These are phyloP conservation scores for Apiotrichum porosum DNA, from an alignment of 1,284 basidiomycete species.

Conservation along the genomic window DNA sequence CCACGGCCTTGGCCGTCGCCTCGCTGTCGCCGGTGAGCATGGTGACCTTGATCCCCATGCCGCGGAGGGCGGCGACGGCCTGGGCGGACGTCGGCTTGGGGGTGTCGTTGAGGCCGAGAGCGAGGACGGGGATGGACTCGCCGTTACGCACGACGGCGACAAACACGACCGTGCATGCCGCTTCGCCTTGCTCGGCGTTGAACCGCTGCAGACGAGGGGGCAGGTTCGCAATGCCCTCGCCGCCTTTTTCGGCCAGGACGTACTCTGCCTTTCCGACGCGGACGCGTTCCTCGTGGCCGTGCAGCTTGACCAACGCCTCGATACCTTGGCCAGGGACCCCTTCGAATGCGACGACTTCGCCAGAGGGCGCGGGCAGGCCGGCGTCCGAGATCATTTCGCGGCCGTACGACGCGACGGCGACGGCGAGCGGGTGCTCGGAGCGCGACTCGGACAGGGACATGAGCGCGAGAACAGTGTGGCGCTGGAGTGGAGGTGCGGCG, in stretches of 20 bases:
- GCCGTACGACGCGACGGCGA: constrained; percentile 79
- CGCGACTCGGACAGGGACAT: constrained; percentile 79
- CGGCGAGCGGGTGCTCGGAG: constrained; percentile 93
- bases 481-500: constrained; percentile 45
- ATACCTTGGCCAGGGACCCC: constrained; percentile 86
- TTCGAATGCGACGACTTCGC: constrained; percentile 62
- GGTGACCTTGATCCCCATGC: constrained; percentile 83
- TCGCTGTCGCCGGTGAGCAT: constrained; percentile 88
- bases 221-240: constrained; percentile 42
- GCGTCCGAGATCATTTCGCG: constrained; percentile 59
- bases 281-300: constrained; percentile 49
- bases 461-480: constrained; percentile 69
- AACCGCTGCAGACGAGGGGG: constrained; percentile 61
- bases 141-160: constrained; percentile 57
- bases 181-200: constrained; percentile 60
- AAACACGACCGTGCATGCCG: constrained; percentile 79
- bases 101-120: constrained; percentile 73
- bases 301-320: constrained; percentile 59
- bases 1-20: constrained; percentile 76
- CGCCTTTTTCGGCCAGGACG: constrained; percentile 45
- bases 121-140: constrained; percentile 57
- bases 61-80: constrained; percentile 70
- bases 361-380: constrained; percentile 51
- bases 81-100: constrained; percentile 76
- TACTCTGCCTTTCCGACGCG: constrained; percentile 72